These are phyloP conservation scores for Marchantia polymorpha DNA, from an alignment of 225 moss, liverwort and hornwort genomes.

Conservation along the genomic window DNA sequence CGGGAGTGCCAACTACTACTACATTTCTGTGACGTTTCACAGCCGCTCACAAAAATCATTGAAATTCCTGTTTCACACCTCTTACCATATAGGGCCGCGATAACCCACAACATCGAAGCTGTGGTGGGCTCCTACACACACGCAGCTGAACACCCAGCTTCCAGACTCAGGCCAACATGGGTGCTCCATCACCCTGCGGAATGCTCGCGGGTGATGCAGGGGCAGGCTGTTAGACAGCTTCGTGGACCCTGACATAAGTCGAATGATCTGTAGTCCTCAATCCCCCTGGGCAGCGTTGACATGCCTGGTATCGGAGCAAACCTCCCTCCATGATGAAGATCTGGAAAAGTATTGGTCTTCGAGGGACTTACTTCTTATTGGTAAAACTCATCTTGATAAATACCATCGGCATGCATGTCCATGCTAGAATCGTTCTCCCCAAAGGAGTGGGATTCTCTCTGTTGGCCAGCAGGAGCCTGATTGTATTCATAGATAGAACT, in stretches of 20 bases:
- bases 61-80: constrained; percentile 31
- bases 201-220: constrained; percentile 3
- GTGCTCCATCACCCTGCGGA: constrained; percentile 28
- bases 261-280: background rate
- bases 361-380: constrained; percentile 30
- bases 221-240: constrained; percentile 15
- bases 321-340: background rate
- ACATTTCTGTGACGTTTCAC: constrained; percentile 13
- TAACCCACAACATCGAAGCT: constrained; percentile 26
- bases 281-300: background rate
- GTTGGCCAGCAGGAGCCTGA: constrained; percentile 33
- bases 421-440: constrained; percentile 83
- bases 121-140: constrained; percentile 19
- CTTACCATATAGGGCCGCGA: constrained; percentile 19
- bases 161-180: background rate
- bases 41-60: constrained; percentile 19
- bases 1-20: constrained; percentile 19
- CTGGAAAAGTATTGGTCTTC: background rate
- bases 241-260: constrained; percentile 17
- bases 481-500: constrained; percentile 38
- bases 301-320: background rate
- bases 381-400: constrained; percentile 58
- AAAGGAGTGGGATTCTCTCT: constrained; percentile 58
- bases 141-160: constrained; percentile 29
- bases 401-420: constrained; percentile 94